Evolutionary conservation across 768 basidiomycete genomes (phyloP), one percentile per base, ranked within the genome.

Genomic region (Daedaleopsis sinensis): DNA sequence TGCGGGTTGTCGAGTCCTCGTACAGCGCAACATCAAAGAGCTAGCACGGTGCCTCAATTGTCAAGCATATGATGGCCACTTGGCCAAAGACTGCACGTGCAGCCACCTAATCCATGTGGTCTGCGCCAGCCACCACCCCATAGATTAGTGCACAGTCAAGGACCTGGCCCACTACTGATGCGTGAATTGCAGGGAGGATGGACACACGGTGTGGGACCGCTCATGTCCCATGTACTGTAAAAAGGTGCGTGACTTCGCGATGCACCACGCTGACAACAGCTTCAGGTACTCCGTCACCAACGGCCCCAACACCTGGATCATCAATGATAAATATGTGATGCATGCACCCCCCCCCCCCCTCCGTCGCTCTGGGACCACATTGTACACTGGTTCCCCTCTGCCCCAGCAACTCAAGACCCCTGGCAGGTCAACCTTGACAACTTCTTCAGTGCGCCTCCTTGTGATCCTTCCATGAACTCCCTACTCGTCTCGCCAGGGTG

Each of bases 171-270:
- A 49, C 0, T 54, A 53, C 11, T 24, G 42, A 16, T 76, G 74
- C 52, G 48, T 61, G 0, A 73, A 74, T 58, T 75, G 74, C 67
- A 60, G 50, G 18, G 24, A 13, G 0, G 24, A 47, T 3, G 73
- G 72, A 1, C 76, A 77, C 52, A 70, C 72, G 1, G 62, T 74
- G 0, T 73, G 70, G 46, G 69, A 74, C 53, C 24, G 70, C 0
- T 10, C 5, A 0, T 75, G 74, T 61, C 71, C 72, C 0, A 27
- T 58, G 0, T 38, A 48, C 5, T 36, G 36, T 0, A 15, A 21
- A 1, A 21, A 38, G 23, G 18, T 52, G 27, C 23, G 61, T 15
- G 24, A 5, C 0, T 37, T 18, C 12, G 32, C 35, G 5, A 11
- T 3, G 1, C 50, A 43, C 0, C 5, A 55, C 3, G 47, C 64